Percentiles rank a stretch among this genome's conserved stretches.
phyloP scores from a whole-genome alignment of 257 asterid species.

The Solanum ahanhuiri region DNA sequence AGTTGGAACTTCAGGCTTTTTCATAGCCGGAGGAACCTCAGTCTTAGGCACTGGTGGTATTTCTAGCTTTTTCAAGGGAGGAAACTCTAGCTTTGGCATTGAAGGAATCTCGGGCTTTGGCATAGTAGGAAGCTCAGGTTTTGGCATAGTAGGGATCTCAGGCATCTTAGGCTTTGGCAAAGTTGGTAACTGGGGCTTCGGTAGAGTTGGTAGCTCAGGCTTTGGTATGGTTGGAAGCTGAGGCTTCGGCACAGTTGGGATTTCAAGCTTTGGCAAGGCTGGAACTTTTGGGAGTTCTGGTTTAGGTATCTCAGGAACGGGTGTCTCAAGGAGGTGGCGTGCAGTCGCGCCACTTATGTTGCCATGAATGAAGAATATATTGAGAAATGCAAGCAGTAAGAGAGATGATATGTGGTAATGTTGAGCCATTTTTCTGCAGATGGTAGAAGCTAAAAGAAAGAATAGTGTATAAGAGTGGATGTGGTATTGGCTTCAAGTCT shows the following conservation, averaged over 20 bases:
- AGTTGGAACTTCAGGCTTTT: conserved; percentile 7
- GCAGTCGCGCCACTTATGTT: background rate
- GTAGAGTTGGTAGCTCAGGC: background rate
- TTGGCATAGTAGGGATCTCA: background rate
- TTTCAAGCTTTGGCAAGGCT: background rate
- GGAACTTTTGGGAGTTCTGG: background rate
- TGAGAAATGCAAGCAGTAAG: background rate
- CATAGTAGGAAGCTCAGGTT: conserved; percentile 5
- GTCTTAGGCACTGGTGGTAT: background rate
- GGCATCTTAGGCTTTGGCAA: conserved; percentile 15
- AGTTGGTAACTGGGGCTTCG: background rate
- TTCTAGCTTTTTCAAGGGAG: background rate
- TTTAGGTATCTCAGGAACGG: background rate
- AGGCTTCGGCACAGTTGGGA: background rate
- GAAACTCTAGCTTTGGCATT: conserved; percentile 1
- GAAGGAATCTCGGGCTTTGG: conserved; percentile 9
- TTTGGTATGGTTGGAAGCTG: background rate
- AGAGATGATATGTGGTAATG: background rate
- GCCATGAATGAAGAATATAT: background rate
- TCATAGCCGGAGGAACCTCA: background rate
- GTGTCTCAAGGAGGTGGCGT: background rate
- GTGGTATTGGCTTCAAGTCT: background rate
- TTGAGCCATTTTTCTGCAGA: background rate
- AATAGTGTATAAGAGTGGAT: background rate
- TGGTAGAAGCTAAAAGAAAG: background rate